These are phyloP conservation scores for Colletotrichum lini DNA, from an alignment of 2,329 filamentous ascomycete species.

Conservation along the genomic window DNA sequence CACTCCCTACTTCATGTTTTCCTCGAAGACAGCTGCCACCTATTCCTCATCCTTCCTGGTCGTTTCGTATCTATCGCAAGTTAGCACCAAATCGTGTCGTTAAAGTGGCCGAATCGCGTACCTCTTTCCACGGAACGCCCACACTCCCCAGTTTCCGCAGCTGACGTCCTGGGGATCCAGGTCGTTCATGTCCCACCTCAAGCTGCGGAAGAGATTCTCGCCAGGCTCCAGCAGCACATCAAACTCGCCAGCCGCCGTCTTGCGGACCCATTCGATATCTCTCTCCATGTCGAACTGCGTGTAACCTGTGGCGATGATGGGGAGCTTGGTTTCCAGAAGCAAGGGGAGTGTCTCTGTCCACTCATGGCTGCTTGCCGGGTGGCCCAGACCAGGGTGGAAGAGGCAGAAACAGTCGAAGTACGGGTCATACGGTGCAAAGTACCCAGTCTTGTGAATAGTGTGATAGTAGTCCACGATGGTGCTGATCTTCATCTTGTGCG, in stretches of 20 bases:
- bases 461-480: conserved; percentile 99
- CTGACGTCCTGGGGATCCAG: conserved; percentile 93
- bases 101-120: conserved; percentile 60
- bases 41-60: conserved; percentile 63
- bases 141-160: conserved; percentile 97
- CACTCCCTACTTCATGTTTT: neutral
- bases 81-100: conserved; percentile 49
- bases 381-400: conserved; percentile 96
- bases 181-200: conserved; percentile 98
- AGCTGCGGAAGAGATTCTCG: conserved; percentile 93
- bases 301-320: conserved; percentile 95
- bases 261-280: conserved; percentile 90
- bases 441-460: conserved; percentile 89
- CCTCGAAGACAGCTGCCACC: neutral
- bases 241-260: conserved; percentile 90
- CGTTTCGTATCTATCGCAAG: conserved; percentile 71
- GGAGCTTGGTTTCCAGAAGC: conserved; percentile 94
- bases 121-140: conserved; percentile 98
- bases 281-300: conserved; percentile 95
- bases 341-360: conserved; percentile 93
- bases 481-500: conserved; percentile 92
- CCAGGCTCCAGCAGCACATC: conserved; percentile 92
- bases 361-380: conserved; percentile 92
- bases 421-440: conserved; percentile 95
- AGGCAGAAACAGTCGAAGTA: conserved; percentile 99